Conservation (phyloP, 345 rosid species). For the Gossypium ekmanianum region DNA sequence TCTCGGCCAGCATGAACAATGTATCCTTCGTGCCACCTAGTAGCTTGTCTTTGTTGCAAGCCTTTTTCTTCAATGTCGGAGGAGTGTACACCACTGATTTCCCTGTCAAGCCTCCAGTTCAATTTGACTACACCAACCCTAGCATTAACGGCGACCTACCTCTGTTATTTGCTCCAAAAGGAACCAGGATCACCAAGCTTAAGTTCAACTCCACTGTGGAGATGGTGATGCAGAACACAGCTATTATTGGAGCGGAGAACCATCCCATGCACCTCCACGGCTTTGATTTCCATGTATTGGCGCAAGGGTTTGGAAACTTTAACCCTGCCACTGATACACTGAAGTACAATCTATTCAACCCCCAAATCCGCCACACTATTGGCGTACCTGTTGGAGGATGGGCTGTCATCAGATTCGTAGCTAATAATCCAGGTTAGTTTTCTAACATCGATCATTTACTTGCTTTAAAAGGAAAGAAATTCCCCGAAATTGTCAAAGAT, state of each 20-base stretch:
- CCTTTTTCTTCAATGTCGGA: conserved; percentile 39
- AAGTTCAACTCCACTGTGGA: conserved; percentile 75
- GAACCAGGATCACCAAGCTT: conserved; percentile 53
- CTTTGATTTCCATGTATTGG: conserved; percentile 69
- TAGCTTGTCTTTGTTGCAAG: conserved; percentile 55
- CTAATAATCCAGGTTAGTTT: conserved; percentile 73
- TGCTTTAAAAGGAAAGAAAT: background rate
- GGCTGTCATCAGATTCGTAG: conserved; percentile 75
- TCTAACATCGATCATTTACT: background rate
- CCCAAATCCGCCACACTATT: conserved; percentile 71
- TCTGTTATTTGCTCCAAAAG: conserved; percentile 43
- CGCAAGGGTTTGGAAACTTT: conserved; percentile 89
- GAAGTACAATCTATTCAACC: conserved; percentile 56
- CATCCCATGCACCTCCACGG: conserved; percentile 95
- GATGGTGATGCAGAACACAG: conserved; percentile 71
- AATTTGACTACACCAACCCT: conserved; percentile 61
- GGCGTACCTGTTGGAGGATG: conserved; percentile 84
- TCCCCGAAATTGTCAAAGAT: background rate
- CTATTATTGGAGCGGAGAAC: conserved; percentile 50
- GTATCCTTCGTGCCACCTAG: conserved; percentile 52
- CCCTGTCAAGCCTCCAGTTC: conserved; percentile 53
- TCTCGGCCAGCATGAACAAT: conserved; percentile 81
- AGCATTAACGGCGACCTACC: conserved; percentile 25
- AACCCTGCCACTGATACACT: conserved; percentile 37
- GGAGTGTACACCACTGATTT: conserved; percentile 70